phyloP scores from a whole-genome alignment of 768 basidiomycete species.

The Candolleomyces aberdarensis region DNA sequence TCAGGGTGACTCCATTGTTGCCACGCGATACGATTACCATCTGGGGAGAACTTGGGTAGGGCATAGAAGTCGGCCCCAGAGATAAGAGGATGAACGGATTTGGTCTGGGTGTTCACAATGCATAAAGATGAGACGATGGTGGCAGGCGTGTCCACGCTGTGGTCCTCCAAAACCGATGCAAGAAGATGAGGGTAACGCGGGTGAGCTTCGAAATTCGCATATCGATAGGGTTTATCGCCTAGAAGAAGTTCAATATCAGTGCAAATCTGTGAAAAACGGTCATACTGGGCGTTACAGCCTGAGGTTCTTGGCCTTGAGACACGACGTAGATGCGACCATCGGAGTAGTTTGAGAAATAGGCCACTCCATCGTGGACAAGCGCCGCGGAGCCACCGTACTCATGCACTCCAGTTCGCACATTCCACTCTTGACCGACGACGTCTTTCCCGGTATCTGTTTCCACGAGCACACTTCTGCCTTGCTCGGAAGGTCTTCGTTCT shows the following conservation, averaged over 20 bases:
- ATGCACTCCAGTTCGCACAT: conserved; percentile 59
- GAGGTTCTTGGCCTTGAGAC: conserved; percentile 36
- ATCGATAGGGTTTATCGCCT: conserved; percentile 54
- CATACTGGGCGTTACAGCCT: conserved; percentile 69
- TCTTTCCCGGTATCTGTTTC: conserved; percentile 47
- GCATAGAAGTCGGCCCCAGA: conserved; percentile 75
- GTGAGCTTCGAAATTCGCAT: conserved; percentile 60
- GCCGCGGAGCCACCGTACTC: conserved; percentile 73
- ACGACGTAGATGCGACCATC: conserved; percentile 53
- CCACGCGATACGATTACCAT: conserved; percentile 59
- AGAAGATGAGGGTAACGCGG: conserved; percentile 52
- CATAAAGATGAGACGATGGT: conserved; percentile 55
- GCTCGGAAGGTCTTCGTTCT: conserved; percentile 56
- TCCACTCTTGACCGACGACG: conserved; percentile 52
- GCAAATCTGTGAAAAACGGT: conserved; percentile 12
- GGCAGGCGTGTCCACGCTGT: conserved; percentile 50
- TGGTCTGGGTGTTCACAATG: conserved; percentile 47
- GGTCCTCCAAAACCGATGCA: conserved; percentile 68
- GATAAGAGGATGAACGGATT: conserved; percentile 41
- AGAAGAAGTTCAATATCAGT: conserved; percentile 1
- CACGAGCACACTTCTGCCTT: conserved; percentile 54
- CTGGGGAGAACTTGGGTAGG: conserved; percentile 55
- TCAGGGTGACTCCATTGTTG: conserved; percentile 61
- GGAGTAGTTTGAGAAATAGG: conserved; percentile 57
- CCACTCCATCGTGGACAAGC: conserved; percentile 42